phyloP scores from a whole-genome alignment of 2,329 filamentous ascomycete genomes.

The Exophiala dermatitidis region DNA sequence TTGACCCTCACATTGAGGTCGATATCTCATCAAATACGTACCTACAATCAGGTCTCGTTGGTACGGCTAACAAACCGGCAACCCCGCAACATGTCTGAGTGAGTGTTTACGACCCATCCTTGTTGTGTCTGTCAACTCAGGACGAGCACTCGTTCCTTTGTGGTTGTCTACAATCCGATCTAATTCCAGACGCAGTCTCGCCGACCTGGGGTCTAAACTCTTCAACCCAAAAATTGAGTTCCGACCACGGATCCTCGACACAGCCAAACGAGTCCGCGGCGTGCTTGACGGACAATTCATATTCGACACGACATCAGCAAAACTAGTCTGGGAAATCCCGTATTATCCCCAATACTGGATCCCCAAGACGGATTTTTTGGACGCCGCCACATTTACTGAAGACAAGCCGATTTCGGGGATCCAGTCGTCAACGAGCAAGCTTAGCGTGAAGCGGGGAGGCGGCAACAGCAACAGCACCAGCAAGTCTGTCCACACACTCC shows the following conservation, averaged over 20 bases:
- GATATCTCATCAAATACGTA: too few relatives aligned
- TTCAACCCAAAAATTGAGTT: constrained; percentile 19
- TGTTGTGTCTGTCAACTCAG: too few relatives aligned
- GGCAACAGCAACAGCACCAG: neutral
- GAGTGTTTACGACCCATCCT: neutral
- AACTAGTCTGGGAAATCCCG: constrained; percentile 26
- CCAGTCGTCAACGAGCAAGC: constrained; percentile 16
- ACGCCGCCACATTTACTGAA: constrained; percentile 22
- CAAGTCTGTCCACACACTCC: constrained; percentile 16
- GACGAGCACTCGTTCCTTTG: too few relatives aligned
- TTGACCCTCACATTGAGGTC: too few relatives aligned
- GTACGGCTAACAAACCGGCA: neutral
- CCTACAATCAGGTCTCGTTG: too few relatives aligned
- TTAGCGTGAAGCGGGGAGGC: constrained; percentile 5
- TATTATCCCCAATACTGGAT: constrained; percentile 26
- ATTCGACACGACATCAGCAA: constrained; percentile 25
- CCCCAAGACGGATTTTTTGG: constrained; percentile 15
- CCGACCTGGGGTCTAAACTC: constrained; percentile 24
- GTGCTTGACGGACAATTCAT: constrained; percentile 24
- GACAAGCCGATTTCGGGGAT: constrained; percentile 24
- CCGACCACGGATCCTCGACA: constrained; percentile 20
- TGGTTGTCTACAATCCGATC: too few relatives aligned
- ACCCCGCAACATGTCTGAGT: constrained; percentile 14
- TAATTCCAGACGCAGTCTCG: constrained; percentile 10
- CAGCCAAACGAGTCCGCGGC: constrained; percentile 25